Evolutionary conservation across 305 asterid genomes (phyloP).

Genomic region (Euphrasia arctica): DNA sequence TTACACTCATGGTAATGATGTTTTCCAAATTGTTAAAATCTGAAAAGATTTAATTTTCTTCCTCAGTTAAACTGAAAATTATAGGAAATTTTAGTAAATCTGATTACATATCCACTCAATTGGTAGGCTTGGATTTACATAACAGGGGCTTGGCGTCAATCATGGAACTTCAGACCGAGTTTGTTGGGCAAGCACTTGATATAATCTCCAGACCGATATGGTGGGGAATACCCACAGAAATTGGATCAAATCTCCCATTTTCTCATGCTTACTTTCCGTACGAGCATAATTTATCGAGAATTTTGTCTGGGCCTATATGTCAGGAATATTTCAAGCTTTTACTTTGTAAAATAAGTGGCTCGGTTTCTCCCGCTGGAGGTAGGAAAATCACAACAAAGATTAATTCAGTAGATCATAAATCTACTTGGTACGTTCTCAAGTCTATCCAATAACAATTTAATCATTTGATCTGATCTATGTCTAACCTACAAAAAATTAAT

Average conservation of each 20-base stretch:
- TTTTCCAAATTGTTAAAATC: conserved; percentile 3
- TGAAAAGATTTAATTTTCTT: conserved; percentile 11
- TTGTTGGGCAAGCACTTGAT: conserved; percentile 56
- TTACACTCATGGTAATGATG: background rate
- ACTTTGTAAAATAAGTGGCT: conserved; percentile 37
- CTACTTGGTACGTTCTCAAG: conserved; percentile 52
- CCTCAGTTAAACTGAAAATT: conserved; percentile 10
- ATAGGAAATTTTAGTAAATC: conserved; percentile 21
- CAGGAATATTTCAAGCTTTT: conserved; percentile 48
- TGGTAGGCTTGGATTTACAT: conserved; percentile 41
- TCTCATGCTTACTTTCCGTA: conserved; percentile 65
- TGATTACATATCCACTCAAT: conserved; percentile 31
- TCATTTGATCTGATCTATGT: conserved; percentile 25
- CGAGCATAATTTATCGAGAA: conserved; percentile 44
- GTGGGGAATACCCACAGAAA: conserved; percentile 80
- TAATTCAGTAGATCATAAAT: conserved; percentile 49
- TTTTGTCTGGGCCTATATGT: conserved; percentile 58
- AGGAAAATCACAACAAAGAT: conserved; percentile 36
- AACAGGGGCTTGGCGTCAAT: conserved; percentile 87
- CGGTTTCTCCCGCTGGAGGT: conserved; percentile 37
- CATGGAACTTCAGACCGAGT: conserved; percentile 57
- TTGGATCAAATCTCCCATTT: conserved; percentile 65
- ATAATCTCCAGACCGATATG: conserved; percentile 69
- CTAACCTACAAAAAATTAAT: conserved; percentile 4
- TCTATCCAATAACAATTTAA: conserved; percentile 21